Percentiles rank a stretch among this genome's conserved stretches.
These are phyloP conservation scores for Cinchona pubescens DNA, from an alignment of 257 asterid species.

Conservation along the genomic window DNA sequence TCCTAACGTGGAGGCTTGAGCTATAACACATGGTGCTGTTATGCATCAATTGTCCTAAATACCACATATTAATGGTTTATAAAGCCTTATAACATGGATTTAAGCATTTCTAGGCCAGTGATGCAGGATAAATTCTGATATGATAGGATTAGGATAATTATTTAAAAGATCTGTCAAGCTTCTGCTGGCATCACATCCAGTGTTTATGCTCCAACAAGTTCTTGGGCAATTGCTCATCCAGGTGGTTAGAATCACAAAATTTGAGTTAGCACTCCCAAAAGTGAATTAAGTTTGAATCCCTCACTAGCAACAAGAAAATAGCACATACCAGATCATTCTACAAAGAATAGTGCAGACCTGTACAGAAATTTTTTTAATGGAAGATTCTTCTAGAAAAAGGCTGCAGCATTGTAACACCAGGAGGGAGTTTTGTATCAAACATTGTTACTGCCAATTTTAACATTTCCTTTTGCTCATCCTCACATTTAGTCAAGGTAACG, in stretches of 20 bases:
- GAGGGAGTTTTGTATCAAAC: conserved; percentile 96
- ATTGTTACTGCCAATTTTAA: conserved; percentile 74
- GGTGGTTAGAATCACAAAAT: background rate
- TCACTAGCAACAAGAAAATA: background rate
- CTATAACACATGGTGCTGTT: too few species aligned
- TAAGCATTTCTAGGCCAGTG: too few species aligned
- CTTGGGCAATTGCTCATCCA: too few species aligned
- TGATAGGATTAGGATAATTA: too few species aligned
- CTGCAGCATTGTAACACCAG: conserved; percentile 85
- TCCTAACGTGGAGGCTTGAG: background rate
- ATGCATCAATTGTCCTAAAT: too few species aligned
- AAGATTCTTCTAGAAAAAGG: conserved; percentile 90
- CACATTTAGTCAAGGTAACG: conserved; percentile 58
- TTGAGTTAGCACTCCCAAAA: background rate
- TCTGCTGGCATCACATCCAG: too few species aligned
- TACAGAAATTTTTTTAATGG: conserved; percentile 76
- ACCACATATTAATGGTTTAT: too few species aligned
- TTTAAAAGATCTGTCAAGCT: too few species aligned
- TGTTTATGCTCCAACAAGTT: background rate
- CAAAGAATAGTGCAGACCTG: conserved; percentile 48
- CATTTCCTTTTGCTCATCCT: conserved; percentile 72
- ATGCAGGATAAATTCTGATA: too few species aligned
- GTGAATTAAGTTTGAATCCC: background rate
- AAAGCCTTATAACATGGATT: too few species aligned
- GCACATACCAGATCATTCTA: background rate